Evolutionary conservation across 306 rosid genomes (phyloP).

Genomic region (Pueraria montana): DNA sequence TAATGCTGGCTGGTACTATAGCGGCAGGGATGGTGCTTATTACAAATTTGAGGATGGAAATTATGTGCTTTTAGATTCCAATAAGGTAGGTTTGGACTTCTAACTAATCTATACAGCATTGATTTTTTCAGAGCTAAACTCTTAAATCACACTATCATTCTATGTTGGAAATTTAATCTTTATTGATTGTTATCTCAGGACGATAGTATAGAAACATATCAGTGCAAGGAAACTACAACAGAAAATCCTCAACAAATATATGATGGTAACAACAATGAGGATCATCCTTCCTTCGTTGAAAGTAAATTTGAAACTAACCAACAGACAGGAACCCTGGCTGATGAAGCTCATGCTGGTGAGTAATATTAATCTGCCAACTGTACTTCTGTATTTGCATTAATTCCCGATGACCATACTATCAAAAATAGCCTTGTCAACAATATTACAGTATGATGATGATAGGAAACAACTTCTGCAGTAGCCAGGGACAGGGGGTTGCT

Average conservation of each 20-base stretch:
- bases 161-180: constrained; percentile 21
- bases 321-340: constrained; percentile 39
- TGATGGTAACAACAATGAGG: constrained; percentile 42
- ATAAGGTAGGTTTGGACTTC: constrained; percentile 50
- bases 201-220: constrained; percentile 48
- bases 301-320: constrained; percentile 49
- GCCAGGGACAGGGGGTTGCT: constrained; percentile 38
- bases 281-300: constrained; percentile 42
- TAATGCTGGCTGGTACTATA: constrained; percentile 89
- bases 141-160: constrained; percentile 9
- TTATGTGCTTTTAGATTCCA: constrained; percentile 73
- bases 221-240: constrained; percentile 43
- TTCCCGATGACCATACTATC: background rate
- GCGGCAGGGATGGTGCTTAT: constrained; percentile 71
- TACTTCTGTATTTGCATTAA: constrained; percentile 13
- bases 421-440: constrained; percentile 28
- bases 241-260: constrained; percentile 45
- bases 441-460: constrained; percentile 37
- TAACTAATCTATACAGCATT: background rate
- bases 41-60: constrained; percentile 86
- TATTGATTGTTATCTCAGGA: constrained; percentile 48
- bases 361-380: constrained; percentile 31
- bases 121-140: background rate
- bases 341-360: constrained; percentile 56
- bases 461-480: constrained; percentile 35